Evolutionary conservation across 495 filamentous ascomycete genomes (phyloP), one percentile per base, ranked within the genome.

Genomic region (Schizothecium vesticola): DNA sequence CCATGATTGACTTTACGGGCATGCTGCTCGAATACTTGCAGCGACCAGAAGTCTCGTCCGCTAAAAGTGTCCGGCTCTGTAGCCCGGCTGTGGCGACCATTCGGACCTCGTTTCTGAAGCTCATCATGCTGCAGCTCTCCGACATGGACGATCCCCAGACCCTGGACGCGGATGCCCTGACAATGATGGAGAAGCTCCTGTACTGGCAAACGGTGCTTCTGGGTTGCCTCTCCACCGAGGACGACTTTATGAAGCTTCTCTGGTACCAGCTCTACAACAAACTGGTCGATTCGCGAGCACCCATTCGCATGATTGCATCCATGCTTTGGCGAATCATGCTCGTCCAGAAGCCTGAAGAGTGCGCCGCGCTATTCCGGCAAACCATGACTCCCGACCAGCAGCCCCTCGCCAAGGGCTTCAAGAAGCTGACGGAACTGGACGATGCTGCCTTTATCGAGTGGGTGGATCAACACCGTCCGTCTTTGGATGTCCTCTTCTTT

Each of bases 171-270:
- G 86, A 91, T 33, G 85, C 90, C 4, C 76, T 90, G 4, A 76
- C 81, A 8, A 91, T 93, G 63, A 83, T 99, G 76, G 84, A 92
- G 56, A 94, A 92, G 72, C 85, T 99, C 70, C 86, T 90, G 3
- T 98, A 98, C 76, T 99, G 95, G 95, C 95, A 98, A 75, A 91
- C 91, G 13, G 91, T 96, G 25, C 85, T 97, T 36, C 81, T 97
- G n/a, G 87, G 87, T 31, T 85, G 90, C 28, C 85, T 92, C 9
- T 89, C 92, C 24, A 81, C 84, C 2, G 92, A 96, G 63, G 86
- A 89, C 23, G 87, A 90, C 13, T 90, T 91, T 73, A 84, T 97
- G 72, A 88, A 89, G 60, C 79, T 98, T 8, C 84, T 97, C 21
- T 96, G 92, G 83, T 98, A 96, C 71, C 85, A 96, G 57, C 86